Percentiles rank a stretch among this genome's conserved stretches.
Conservation (phyloP, 805 yeast genomes). For the Spencermartinsiella europaea region DNA sequence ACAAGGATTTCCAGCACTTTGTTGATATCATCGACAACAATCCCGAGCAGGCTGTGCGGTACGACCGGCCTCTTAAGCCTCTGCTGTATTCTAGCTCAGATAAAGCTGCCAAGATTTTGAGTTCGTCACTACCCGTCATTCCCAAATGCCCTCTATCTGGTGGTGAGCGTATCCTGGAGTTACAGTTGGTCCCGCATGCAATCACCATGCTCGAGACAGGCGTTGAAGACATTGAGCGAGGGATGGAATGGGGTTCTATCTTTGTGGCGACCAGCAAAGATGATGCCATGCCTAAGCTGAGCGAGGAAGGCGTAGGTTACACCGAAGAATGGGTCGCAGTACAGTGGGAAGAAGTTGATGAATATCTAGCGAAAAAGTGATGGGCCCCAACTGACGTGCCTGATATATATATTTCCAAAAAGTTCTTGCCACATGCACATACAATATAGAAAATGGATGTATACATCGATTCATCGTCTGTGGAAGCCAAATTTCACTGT, state of each 20-base stretch:
- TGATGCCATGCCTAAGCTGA: slow-evolving; percentile 48
- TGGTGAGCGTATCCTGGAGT: slow-evolving; percentile 52
- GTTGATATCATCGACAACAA: slow-evolving; percentile 71
- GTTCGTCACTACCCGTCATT: slow-evolving; percentile 33
- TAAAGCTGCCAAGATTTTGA: slow-evolving; percentile 43
- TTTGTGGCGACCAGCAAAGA: slow-evolving; percentile 73
- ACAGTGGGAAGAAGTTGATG: slow-evolving; percentile 61
- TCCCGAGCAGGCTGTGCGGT: slow-evolving; percentile 81
- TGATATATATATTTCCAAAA: background rate
- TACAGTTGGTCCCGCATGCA: slow-evolving; percentile 92
- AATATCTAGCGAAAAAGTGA: too few species aligned
- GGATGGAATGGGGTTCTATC: slow-evolving; percentile 98
- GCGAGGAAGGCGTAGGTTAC: slow-evolving; percentile 67
- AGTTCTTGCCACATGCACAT: too few species aligned
- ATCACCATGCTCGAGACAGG: slow-evolving; percentile 72
- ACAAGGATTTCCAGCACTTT: slow-evolving; percentile 74
- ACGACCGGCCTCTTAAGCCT: slow-evolving; percentile 64
- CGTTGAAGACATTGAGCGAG: slow-evolving; percentile 43
- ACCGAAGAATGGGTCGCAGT: slow-evolving; percentile 77
- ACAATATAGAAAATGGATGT: too few species aligned
- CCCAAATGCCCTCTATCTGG: slow-evolving; percentile 63
- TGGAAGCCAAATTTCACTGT: too few species aligned
- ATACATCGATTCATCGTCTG: too few species aligned
- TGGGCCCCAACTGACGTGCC: background rate
- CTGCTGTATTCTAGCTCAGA: slow-evolving; percentile 65